Evolutionary conservation across 768 basidiomycete genomes (phyloP), one percentile per base, ranked within the genome.

Genomic region (Hericium alpestre): DNA sequence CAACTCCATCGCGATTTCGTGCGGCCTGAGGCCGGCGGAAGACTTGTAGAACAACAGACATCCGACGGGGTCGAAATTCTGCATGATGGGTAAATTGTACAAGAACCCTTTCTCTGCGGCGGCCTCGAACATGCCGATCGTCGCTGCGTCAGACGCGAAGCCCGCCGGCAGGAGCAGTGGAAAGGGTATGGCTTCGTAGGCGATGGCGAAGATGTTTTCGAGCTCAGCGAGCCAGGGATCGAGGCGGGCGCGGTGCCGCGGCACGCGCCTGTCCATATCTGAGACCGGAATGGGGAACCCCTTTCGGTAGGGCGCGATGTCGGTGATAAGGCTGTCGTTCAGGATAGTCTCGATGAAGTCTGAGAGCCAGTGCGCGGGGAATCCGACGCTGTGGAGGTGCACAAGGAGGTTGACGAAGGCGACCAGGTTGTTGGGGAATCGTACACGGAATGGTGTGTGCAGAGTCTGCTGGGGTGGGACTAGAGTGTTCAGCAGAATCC

Each of bases 251-350:
- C 53, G 53, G 11, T 63, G 59, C 38, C 48, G 16, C 1, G 56
- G 25, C 18, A 65, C 64, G 20, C 67, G 65, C 38, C 25, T 39
- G 16, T 10, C 12, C 9, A 47, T 38, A 15, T 66, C 58, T 6
- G 54, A 50, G 15, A 67, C 20, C 4, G 66, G 65, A 9, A 68
- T 65, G 15, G 72, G 73, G 38, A 64, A 60, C 3, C 40, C 43
- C 8, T 55, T 64, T 15, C 61, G 55, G 62, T 70, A 72, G 6
- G 68, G 65, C 18, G 57, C 55, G 54, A 62, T 62, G 56, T 70
- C 66, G 41, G 66, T 67, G 32, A 59, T 48, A 43, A 71, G 57
- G 25, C 43, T 62, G 39, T 69, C 65, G 38, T 63, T 59, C 9
- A 72, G 58, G 13, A 71, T 53, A 13, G 58, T 61, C 53, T 66